Conservation (phyloP, 176 grass and related monocot species). For the Otatea glauca region DNA sequence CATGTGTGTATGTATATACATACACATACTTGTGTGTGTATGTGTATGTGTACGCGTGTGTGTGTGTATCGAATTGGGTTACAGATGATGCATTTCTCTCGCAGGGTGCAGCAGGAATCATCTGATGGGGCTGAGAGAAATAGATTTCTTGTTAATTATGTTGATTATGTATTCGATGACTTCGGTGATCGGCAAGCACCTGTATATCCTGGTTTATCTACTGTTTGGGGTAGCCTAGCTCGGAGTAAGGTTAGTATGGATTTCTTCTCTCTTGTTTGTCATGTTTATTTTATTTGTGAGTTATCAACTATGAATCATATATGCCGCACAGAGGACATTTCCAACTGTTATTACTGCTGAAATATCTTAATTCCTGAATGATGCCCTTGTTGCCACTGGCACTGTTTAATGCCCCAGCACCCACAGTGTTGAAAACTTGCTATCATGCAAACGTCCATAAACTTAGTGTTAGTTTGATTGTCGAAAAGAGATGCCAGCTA, state of each 20-base stretch:
- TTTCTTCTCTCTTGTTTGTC: conserved; percentile 10
- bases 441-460: background rate
- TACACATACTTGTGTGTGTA: too few relatives aligned
- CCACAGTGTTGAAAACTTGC: conserved; percentile 14
- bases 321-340: background rate
- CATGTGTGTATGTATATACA: too few relatives aligned
- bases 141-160: conserved; percentile 93
- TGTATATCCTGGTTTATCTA: conserved; percentile 97
- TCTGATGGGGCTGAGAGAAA: conserved; percentile 96
- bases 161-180: conserved; percentile 94
- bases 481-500: background rate
- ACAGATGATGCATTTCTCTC: conserved; percentile 35
- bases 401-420: background rate
- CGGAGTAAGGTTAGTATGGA: conserved; percentile 83
- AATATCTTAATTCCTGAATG: conserved; percentile 25
- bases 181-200: conserved; percentile 86
- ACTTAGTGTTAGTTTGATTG: conserved; percentile 9
- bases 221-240: conserved; percentile 99
- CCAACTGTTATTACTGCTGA: conserved; percentile 15
- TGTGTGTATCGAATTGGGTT: too few relatives aligned
- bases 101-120: conserved; percentile 97
- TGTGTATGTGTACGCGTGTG: too few relatives aligned
- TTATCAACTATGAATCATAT: conserved; percentile 27
- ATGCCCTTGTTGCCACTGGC: conserved; percentile 13
- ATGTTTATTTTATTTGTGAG: background rate